phyloP scores from a whole-genome alignment of 1,284 basidiomycete species.

The Crucibulum parvulum region DNA sequence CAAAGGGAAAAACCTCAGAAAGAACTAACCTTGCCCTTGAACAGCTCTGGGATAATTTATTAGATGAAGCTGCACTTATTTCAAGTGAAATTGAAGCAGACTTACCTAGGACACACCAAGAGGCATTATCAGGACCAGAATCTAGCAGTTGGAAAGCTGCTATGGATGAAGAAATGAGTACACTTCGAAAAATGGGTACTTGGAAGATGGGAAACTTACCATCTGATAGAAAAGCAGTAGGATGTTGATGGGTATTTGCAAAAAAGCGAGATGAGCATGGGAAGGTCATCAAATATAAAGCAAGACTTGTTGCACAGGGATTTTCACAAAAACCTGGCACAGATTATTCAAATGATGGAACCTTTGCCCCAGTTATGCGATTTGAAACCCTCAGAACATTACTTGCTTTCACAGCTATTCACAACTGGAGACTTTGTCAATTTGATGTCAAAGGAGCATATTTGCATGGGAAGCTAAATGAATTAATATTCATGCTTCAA shows the following conservation, averaged over 20 bases:
- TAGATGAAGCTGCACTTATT: neutral
- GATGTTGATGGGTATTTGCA: conserved; percentile 24
- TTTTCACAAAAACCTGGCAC: neutral
- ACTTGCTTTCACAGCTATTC: neutral
- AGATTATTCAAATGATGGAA: neutral
- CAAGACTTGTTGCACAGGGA: conserved; percentile 18
- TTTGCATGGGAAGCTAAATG: neutral
- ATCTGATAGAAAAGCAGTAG: conserved; percentile 13
- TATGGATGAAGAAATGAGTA: conserved; percentile 21
- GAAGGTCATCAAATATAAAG: conserved; percentile 22
- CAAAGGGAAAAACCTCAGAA: neutral
- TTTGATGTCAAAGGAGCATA: neutral
- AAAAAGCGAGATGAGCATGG: conserved; percentile 17
- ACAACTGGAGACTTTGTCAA: neutral
- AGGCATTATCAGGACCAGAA: conserved; percentile 8
- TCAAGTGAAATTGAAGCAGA: neutral
- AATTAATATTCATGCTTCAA: conserved; percentile 7
- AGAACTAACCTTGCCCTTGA: neutral
- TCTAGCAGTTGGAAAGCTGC: conserved; percentile 19
- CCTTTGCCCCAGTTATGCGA: neutral
- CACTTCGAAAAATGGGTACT: conserved; percentile 18
- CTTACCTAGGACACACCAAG: conserved; percentile 1
- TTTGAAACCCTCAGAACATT: neutral
- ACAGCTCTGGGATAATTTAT: neutral
- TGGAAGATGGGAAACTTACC: conserved; percentile 24